Conservation (phyloP, 768 basidiomycete genomes). For the Trametes gibbosa region DNA sequence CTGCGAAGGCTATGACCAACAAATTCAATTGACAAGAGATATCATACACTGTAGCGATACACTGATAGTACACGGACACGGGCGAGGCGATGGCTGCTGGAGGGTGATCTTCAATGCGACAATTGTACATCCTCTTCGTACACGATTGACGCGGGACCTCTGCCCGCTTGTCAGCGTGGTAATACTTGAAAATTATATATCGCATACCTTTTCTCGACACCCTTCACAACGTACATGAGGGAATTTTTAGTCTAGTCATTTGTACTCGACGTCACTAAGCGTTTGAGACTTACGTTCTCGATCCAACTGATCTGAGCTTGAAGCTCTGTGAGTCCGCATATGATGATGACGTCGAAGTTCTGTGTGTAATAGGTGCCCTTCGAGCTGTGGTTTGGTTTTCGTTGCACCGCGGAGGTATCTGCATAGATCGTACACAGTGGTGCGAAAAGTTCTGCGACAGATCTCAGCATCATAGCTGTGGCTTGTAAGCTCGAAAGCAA, state of each 20-base stretch:
- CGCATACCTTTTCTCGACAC: neutral
- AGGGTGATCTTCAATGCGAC: neutral
- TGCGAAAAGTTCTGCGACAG: conserved; percentile 30
- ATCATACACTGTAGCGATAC: neutral
- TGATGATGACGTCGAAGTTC: conserved; percentile 39
- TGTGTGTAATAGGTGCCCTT: conserved; percentile 28
- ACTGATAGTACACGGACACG: neutral
- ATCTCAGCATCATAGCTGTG: neutral
- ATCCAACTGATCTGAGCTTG: conserved; percentile 45
- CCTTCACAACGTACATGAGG: neutral
- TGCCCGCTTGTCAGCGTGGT: neutral
- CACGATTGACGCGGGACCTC: conserved; percentile 14
- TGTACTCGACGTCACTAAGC: neutral
- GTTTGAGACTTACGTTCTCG: conserved; percentile 28
- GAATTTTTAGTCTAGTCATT: neutral
- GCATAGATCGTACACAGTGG: conserved; percentile 34
- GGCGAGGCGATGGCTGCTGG: too few relatives aligned
- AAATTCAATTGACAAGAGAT: neutral
- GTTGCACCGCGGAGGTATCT: conserved; percentile 29
- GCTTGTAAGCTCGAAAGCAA: neutral
- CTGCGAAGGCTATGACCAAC: too few relatives aligned
- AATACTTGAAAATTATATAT: neutral
- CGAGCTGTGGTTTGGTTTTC: neutral
- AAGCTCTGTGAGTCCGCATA: conserved; percentile 45
- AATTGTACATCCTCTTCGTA: conserved; percentile 11